Conservation (phyloP, 192 early-diverging fungal species). For the Coemansia sp. region DNA sequence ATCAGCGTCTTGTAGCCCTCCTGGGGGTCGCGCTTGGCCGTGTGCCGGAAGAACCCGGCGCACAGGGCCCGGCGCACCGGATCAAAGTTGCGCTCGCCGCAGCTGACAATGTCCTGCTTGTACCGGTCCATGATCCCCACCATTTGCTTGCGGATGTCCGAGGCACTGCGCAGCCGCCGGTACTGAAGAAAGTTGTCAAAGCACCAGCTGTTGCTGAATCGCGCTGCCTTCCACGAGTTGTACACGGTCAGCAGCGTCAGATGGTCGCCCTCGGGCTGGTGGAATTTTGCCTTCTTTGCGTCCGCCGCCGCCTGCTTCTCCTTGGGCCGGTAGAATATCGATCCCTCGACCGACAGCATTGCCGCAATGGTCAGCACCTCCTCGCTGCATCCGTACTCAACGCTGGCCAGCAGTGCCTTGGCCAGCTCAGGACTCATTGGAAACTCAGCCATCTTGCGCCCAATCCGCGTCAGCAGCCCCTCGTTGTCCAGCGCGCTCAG, state of each 20-base stretch:
- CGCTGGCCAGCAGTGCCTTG: constrained; percentile 88
- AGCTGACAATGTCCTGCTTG: constrained; percentile 92
- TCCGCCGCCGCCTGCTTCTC: constrained; percentile 89
- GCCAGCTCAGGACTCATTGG: constrained; percentile 89
- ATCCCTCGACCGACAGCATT: constrained; percentile 84
- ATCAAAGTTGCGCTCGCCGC: constrained; percentile 87
- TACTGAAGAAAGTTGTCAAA: constrained; percentile 92
- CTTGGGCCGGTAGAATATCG: constrained; percentile 94
- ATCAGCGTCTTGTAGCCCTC: constrained; percentile 99
- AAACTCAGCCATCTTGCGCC: constrained; percentile 93
- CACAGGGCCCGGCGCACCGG: constrained; percentile 87
- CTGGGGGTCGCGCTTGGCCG: constrained; percentile 97
- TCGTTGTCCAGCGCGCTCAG: constrained; percentile 89
- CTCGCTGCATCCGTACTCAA: constrained; percentile 81
- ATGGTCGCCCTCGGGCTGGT: constrained; percentile 96
- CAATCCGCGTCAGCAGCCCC: constrained; percentile 84
- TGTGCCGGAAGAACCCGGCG: constrained; percentile 92
- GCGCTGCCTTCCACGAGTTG: constrained; percentile 77
- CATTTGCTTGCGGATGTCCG: constrained; percentile 91
- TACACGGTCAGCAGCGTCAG: constrained; percentile 85
- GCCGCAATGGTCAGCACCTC: constrained; percentile 97
- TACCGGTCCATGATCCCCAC: constrained; percentile 91
- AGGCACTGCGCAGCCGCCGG: constrained; percentile 83
- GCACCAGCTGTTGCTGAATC: constrained; percentile 79
- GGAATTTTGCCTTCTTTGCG: constrained; percentile 90